A percentile compares a stretch with the other conserved stretches of the same genome.
These are phyloP conservation scores for Scleroderma bovista DNA, from an alignment of 768 basidiomycete species.

Conservation along the genomic window DNA sequence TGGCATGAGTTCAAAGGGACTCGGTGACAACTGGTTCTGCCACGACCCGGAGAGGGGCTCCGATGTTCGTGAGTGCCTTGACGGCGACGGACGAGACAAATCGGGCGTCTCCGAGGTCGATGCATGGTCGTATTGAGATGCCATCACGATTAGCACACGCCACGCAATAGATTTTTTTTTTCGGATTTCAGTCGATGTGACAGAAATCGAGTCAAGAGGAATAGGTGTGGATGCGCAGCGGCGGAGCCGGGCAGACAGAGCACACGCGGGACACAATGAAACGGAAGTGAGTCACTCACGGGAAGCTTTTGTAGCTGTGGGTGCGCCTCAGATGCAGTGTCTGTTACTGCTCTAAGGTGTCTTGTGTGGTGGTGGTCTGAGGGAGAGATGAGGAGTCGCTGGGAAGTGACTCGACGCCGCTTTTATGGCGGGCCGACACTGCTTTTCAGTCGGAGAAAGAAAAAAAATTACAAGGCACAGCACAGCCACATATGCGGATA, in stretches of 20 bases:
- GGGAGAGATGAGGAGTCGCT: constrained; percentile 4
- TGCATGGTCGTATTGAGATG: constrained; percentile 5
- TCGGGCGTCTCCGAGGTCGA: constrained; percentile 26
- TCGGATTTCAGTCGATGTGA: constrained; percentile 5
- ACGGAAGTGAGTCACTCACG: constrained; percentile 26
- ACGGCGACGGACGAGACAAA: constrained; percentile 28
- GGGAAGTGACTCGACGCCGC: constrained; percentile 23
- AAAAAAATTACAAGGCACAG: constrained; percentile 15
- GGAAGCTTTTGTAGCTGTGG: constrained; percentile 7
- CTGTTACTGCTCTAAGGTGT: constrained; percentile 12
- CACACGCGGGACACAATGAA: constrained; percentile 29
- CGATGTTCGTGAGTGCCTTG: constrained; percentile 27
- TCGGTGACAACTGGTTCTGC: constrained; percentile 17
- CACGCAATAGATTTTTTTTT: constrained; percentile 17
- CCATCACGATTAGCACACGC: constrained; percentile 9
- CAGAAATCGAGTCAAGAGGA: too few relatives aligned
- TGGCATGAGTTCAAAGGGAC: constrained; percentile 14
- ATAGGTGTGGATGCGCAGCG: constrained; percentile 21
- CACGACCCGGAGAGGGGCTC: constrained; percentile 18
- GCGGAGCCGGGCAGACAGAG: constrained; percentile 14
- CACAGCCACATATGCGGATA: constrained; percentile 14
- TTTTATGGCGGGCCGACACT: constrained; percentile 27
- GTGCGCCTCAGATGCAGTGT: constrained; percentile 15
- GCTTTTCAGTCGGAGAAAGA: constrained; percentile 34
- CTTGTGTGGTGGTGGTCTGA: constrained; percentile 13